Base-by-base conservation (phyloP, 2,329 filamentous ascomycete species). In the Penicillium sp. region DNA sequence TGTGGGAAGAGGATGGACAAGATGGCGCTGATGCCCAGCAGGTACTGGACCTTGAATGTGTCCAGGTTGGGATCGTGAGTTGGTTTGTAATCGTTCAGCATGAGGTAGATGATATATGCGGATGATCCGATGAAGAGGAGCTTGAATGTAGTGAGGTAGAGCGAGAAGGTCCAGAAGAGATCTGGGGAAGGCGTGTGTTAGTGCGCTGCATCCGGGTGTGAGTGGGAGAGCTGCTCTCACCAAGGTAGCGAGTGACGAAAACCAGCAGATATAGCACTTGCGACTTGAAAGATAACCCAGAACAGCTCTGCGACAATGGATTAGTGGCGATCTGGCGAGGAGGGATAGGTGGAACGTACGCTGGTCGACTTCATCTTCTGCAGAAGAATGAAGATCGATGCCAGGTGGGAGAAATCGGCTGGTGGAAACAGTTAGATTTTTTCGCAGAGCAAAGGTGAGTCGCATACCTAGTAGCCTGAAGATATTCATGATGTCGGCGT, bases 281-380 rank as follows among this genome's bases (percentile, higher is more conserved):
- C 58, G 93, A 97, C 76, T 99, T 99, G 84, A 99, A 97, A 14
- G 94, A 99, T 76, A 99, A 93, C 67, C 94, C 94, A 37, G 93
- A 88, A 74, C 92, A 96, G 81, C 92, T 97, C 93, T 97, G 50
- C 28, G 37, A 56, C 23, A 36, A 19, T 19, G 16, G 10, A 48
- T 63, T 48, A 62, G 56, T 42, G 51, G 33, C n/a, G 24, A 16
- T 23, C 24, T 34, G 18, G 34, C 7, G 19, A 23, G 23, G n/a
- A 14, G 21, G 48, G 24, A 3, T 47, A 14, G 44, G 29, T 18
- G 31, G 29, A n/a, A 75, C 87, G 58, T 81, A 97, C 93, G 72
- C 91, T 96, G 42, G 94, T 87, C 71, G 89, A 86, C 67, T 88
- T 87, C 92, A 99, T 99, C 83, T 99, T 99, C 74, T 96, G 92